Conservation (phyloP, 768 basidiomycete genomes). For the Lanmaoa pseudosensibilis region DNA sequence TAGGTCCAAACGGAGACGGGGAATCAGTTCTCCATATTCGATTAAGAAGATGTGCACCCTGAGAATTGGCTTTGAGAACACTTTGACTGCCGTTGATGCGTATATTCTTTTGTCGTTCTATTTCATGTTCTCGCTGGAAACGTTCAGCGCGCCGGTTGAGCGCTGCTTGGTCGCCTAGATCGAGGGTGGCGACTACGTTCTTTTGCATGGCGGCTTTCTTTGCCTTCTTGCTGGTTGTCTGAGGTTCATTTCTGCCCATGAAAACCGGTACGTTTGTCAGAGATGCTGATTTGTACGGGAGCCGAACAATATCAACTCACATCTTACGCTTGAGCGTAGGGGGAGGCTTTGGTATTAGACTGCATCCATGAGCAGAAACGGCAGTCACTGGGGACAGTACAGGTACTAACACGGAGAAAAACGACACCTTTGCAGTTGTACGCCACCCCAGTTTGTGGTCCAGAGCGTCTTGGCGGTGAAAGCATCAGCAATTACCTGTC, state of each 20-base stretch:
- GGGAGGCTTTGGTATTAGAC: slow-evolving; percentile 60
- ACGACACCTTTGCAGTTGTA: slow-evolving; percentile 80
- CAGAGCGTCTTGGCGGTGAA: slow-evolving; percentile 81
- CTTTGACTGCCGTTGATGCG: slow-evolving; percentile 32
- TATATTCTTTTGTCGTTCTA: slow-evolving; percentile 66
- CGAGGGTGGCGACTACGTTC: slow-evolving; percentile 38
- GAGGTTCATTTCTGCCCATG: slow-evolving; percentile 39
- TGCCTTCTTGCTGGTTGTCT: slow-evolving; percentile 54
- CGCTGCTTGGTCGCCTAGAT: slow-evolving; percentile 66
- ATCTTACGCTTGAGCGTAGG: slow-evolving; percentile 68
- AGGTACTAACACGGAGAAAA: neutral
- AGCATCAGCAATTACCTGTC: slow-evolving; percentile 94
- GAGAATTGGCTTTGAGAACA: slow-evolving; percentile 46
- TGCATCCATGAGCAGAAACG: slow-evolving; percentile 26
- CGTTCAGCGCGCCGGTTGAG: slow-evolving; percentile 79
- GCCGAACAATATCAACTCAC: slow-evolving; percentile 39
- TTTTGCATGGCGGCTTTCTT: slow-evolving; percentile 55
- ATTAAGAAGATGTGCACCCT: slow-evolving; percentile 55
- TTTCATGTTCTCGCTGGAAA: slow-evolving; percentile 87
- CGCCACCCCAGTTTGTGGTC: slow-evolving; percentile 91
- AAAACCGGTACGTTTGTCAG: slow-evolving; percentile 10
- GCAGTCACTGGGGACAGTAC: slow-evolving; percentile 23
- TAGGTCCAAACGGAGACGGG: slow-evolving; percentile 47
- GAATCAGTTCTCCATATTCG: slow-evolving; percentile 43
- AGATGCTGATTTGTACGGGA: neutral